These are phyloP conservation scores for Aureobasidium musti DNA, from an alignment of 2,329 filamentous ascomycete species.

Conservation along the genomic window DNA sequence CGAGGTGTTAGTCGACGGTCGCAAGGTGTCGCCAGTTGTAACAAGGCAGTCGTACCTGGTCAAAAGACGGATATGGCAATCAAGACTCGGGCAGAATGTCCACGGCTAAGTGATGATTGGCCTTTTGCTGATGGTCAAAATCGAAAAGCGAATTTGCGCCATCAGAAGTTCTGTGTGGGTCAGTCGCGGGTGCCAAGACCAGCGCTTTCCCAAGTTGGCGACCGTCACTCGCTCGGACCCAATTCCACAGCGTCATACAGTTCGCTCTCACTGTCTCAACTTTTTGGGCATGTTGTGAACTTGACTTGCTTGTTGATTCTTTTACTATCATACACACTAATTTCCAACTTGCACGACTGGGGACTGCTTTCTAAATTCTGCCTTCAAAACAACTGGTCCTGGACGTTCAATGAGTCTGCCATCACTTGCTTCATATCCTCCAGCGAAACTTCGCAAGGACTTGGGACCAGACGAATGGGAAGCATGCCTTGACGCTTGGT, in stretches of 20 bases:
- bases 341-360: background rate
- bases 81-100: constrained; percentile 50
- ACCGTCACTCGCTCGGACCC: constrained; percentile 5
- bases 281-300: constrained; percentile 4
- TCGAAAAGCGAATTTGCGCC: constrained; percentile 5
- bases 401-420: constrained; percentile 57
- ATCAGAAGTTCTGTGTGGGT: constrained; percentile 7
- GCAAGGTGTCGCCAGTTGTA: constrained; percentile 3
- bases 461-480: constrained; percentile 74
- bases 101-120: constrained; percentile 59
- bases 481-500: constrained; percentile 74
- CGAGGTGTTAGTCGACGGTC: constrained; percentile 34
- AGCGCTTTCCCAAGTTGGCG: constrained; percentile 8
- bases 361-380: background rate
- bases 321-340: background rate
- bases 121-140: constrained; percentile 30
- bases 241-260: constrained; percentile 10
- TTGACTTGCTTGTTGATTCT: background rate
- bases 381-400: background rate
- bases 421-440: constrained; percentile 75
- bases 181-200: constrained; percentile 7
- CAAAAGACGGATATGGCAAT: constrained; percentile 42
- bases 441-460: constrained; percentile 64
- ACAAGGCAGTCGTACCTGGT: constrained; percentile 2
- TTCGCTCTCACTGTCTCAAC: background rate